Percentiles rank a stretch among this genome's conserved stretches.
These are phyloP conservation scores for Phytopythium cucurbitacearum DNA, from an alignment of 352 stramenopile species.

Conservation along the genomic window DNA sequence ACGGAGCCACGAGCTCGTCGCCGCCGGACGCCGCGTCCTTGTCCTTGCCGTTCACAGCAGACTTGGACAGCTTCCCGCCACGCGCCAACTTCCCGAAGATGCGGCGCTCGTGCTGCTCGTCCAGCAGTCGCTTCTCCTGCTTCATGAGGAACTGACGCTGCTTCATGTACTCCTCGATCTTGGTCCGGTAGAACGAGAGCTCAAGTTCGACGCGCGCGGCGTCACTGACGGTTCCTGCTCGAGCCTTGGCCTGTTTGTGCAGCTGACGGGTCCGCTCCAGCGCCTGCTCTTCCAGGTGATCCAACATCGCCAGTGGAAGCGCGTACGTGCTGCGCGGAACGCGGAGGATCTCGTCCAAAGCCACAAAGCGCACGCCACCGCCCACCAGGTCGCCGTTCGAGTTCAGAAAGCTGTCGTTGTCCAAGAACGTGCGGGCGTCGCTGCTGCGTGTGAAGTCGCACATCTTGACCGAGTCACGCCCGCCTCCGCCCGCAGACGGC, in stretches of 20 bases:
- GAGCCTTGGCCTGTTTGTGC: constrained; percentile 36
- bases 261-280: constrained; percentile 46
- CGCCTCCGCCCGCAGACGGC: constrained; percentile 16
- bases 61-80: constrained; percentile 14
- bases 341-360: constrained; percentile 74
- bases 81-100: constrained; percentile 31
- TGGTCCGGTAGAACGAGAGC: constrained; percentile 58
- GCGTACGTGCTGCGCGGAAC: constrained; percentile 71
- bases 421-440: constrained; percentile 39
- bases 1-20: constrained; percentile 47
- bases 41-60: constrained; percentile 15
- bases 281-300: constrained; percentile 66
- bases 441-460: constrained; percentile 19
- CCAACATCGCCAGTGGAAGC: constrained; percentile 65
- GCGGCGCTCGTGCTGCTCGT: constrained; percentile 42
- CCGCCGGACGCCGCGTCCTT: constrained; percentile 3
- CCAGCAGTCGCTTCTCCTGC: constrained; percentile 58
- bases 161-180: constrained; percentile 71
- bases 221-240: constrained; percentile 15
- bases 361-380: constrained; percentile 41
- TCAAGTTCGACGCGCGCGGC: constrained; percentile 35
- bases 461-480: not conserved
- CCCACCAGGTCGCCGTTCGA: constrained; percentile 26
- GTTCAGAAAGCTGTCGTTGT: constrained; percentile 65
- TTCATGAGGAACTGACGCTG: constrained; percentile 75